Evolutionary conservation across 192 early-diverging fungal genomes (phyloP), one percentile per base, ranked within the genome.

Genomic region (Backusella westeae): DNA sequence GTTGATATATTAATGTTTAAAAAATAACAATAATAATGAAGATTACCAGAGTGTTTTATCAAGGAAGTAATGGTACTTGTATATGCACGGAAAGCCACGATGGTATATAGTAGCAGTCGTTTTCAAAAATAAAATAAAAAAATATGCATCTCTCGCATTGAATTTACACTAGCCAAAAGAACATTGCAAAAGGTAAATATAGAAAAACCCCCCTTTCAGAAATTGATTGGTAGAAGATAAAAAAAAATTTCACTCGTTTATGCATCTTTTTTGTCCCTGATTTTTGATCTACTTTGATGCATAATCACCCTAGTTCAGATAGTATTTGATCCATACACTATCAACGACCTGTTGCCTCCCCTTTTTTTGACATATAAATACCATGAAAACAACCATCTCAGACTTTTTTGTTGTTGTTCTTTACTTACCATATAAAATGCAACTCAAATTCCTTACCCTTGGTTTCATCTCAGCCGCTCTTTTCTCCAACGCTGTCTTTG

Each of bases 401-500:
- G 4, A 12, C 3, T 21, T 68, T 68, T 36, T 67, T 67, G 21
- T 67, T 69, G 6, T 69, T 69, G 29, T 67, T 67, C 34, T 67
- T 67, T 67, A 29, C 32, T 69, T 69, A 69, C 15, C 67, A 69
- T 0, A 63, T 63, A 63, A 12, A 63, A 63, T 63, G 56, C 56
- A 63, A 29, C 56, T 63, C 26, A 63, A 63, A 63, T 63, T 63
- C 56, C 23, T 63, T 26, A 63, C 56, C n/a, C 56, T 63, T 12
- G 56, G 56, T 63, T 63, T 63, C 12, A 63, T 63, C 21, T 63
- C 56, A 3, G 56, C 56, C 1, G 23, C 56, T 14, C 1, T 63
- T 12, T 63, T 63, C 56, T 63, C 56, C 56, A 63, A 29, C 7
- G 56, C 29, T 29, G 56, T 12, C 23, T 23, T 26, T 63, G 56